Base-by-base conservation (phyloP, 352 stramenopile species). In the Pythium aquatile region DNA sequence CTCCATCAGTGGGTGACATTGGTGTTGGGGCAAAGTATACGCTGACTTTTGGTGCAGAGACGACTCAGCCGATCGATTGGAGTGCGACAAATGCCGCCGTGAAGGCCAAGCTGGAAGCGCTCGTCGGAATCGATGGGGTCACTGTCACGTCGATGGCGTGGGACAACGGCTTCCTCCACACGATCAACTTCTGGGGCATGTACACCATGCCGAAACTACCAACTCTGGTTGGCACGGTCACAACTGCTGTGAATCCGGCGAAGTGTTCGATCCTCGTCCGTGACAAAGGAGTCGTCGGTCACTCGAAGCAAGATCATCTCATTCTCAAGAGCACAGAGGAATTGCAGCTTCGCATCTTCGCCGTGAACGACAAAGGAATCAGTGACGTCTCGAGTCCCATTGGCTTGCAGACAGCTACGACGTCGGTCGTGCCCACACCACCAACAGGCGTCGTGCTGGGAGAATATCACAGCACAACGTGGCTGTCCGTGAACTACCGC, bases 151-250 rank as follows among this genome's bases (percentile, higher is more conserved):
- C 85, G 0, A 42, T 74, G 9, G 49, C 69, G 2, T 65, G 72
- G 2, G 69, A 69, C 24, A 75, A 86, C 7, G 91, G 82, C 10
- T 90, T 86, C 40, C 68, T 96, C 6, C 91, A 96, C 66, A 90
- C 80, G 0, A 76, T 97, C 60, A 85, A 68, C n/a, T 96, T 97
- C 49, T 97, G 87, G 87, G 89, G 89, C 3, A 78, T 73, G 17
- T 92, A 92, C 48, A 73, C 82, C 10, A 79, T 76, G 48, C 70
- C 69, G 16, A 89, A 72, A 8, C 49, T 90, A 0, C 81, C 82
- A 8, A 66, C 85, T 4, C 68, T 91, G 8, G 56, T 66, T 0
- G 70, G 69, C 1, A 72, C 53, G 7, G 56, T 81, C 2, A 69
- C 60, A 13, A 51, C 54, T 2, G 68, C 66, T 0, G 69, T 75